These are phyloP conservation scores for carrot (Daucus carota) DNA, from an alignment of 129 eudicot species.

Conservation along the genomic window DH1_v3.0 NC_030385.2:42559501-42560000, in stretches of 20 bases:
- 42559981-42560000: background rate
- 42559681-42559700: slow-evolving; percentile 29
- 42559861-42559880: slow-evolving; percentile 1
- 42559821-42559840: slow-evolving; percentile 11
- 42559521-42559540: slow-evolving; percentile 13
- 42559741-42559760: slow-evolving; percentile 19
- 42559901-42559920: background rate
- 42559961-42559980: slow-evolving; percentile 21
- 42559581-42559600: slow-evolving; percentile 8
- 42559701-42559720: slow-evolving; percentile 19
- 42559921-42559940: background rate
- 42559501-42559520: slow-evolving; percentile 10
- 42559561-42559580: background rate
- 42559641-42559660: slow-evolving; percentile 20
- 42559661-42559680: slow-evolving; percentile 32
- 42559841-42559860: background rate
- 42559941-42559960: slow-evolving; percentile 29
- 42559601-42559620: background rate
- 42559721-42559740: too few species aligned
- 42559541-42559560: background rate
- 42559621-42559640: slow-evolving; percentile 36
- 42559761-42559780: slow-evolving; percentile 6
- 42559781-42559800: slow-evolving; percentile 17
- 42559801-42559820: slow-evolving; percentile 22
- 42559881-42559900: slow-evolving; percentile 5